Conservation (phyloP, 169 alveolate species). For the Plasmodium vivax region DNA sequence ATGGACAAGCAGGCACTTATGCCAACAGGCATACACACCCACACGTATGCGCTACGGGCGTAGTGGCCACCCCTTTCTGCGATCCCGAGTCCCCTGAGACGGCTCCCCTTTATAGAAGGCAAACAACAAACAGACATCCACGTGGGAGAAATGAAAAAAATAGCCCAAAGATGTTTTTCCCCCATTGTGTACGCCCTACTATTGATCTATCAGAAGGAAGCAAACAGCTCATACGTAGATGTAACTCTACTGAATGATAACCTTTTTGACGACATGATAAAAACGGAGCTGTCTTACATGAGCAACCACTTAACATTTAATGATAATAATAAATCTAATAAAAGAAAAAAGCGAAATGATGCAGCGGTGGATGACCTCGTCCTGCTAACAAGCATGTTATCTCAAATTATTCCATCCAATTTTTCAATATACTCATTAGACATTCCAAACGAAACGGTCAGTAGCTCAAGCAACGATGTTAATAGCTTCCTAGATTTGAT, state of each 20-base stretch:
- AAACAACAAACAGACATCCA: background rate
- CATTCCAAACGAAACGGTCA: constrained; percentile 3
- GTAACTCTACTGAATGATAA: constrained; percentile 19
- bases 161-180: constrained; percentile 1
- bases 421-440: constrained; percentile 39
- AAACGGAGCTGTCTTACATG: constrained; percentile 38
- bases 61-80: background rate
- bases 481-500: constrained; percentile 40
- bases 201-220: constrained; percentile 7
- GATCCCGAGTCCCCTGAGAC: background rate
- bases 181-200: constrained; percentile 12
- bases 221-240: constrained; percentile 9
- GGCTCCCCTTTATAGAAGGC: background rate
- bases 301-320: constrained; percentile 46
- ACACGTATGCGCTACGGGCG: background rate
- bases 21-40: background rate
- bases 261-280: constrained; percentile 19
- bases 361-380: constrained; percentile 23
- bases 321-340: constrained; percentile 46
- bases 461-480: background rate
- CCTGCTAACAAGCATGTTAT: constrained; percentile 52
- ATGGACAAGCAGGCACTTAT: background rate
- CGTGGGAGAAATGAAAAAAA: constrained; percentile 19
- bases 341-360: constrained; percentile 44
- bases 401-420: constrained; percentile 49